These are phyloP conservation scores for Exophiala aquamarina DNA, from an alignment of 2,329 filamentous ascomycete genomes.

Conservation along the genomic window DNA sequence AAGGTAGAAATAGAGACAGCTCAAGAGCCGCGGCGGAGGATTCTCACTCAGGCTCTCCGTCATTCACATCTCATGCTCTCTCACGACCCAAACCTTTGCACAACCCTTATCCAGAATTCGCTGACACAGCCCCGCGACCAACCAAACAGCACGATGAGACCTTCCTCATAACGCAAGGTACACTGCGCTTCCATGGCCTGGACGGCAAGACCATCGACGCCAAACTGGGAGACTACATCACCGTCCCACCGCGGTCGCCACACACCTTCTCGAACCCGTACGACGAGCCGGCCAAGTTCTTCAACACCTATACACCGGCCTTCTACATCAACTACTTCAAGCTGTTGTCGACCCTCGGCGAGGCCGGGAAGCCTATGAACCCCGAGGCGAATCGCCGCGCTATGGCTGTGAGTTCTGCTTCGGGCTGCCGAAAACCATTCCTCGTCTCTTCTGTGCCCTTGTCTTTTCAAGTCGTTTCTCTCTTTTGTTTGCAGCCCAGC, in stretches of 20 bases:
- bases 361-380: conserved; percentile 38
- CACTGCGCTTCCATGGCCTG: conserved; percentile 27
- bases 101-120: too few species aligned
- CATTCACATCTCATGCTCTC: too few species aligned
- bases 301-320: conserved; percentile 58
- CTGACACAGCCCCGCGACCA: too few species aligned
- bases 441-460: not conserved
- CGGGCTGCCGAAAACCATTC: too few species aligned
- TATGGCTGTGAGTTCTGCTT: conserved; percentile 25
- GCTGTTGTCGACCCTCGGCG: conserved; percentile 47
- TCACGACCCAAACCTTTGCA: too few species aligned
- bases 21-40: too few species aligned
- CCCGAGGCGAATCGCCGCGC: conserved; percentile 26
- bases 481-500: too few species aligned
- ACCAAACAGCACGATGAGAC: conserved; percentile 61
- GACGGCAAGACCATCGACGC: conserved; percentile 25
- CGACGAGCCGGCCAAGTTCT: conserved; percentile 54
- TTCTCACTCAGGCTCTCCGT: too few species aligned
- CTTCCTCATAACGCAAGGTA: conserved; percentile 50
- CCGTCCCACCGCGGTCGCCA: conserved; percentile 54
- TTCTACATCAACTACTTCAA: conserved; percentile 61
- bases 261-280: conserved; percentile 59
- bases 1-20: too few species aligned
- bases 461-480: too few species aligned
- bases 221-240: conserved; percentile 48